Percentiles rank a stretch among this genome's conserved stretches.
Conservation (phyloP, 2,329 filamentous ascomycete species). For the Botrytis fragariae region DNA sequence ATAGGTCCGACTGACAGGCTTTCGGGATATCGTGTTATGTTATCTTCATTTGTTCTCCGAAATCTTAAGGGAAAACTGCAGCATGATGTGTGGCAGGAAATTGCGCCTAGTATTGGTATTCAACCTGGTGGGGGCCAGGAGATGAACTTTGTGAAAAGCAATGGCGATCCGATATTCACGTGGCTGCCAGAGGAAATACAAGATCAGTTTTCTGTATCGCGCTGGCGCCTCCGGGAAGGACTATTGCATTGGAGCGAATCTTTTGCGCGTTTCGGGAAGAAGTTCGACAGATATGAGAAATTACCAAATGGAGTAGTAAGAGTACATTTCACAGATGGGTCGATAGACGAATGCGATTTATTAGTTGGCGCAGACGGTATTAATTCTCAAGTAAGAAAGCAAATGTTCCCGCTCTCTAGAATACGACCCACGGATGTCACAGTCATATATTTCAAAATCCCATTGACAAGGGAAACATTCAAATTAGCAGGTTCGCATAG, state of each 20-base stretch:
- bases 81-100: constrained; percentile 27
- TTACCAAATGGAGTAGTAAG: constrained; percentile 36
- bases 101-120: constrained; percentile 28
- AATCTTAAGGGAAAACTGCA: constrained; percentile 30
- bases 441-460: constrained; percentile 37
- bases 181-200: constrained; percentile 31
- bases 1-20: constrained; percentile 26
- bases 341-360: constrained; percentile 47
- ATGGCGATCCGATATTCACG: constrained; percentile 30
- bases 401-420: constrained; percentile 30
- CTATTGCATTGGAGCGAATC: constrained; percentile 27
- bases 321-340: constrained; percentile 46
- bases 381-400: constrained; percentile 47
- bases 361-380: constrained; percentile 57
- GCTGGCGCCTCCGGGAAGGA: constrained; percentile 31
- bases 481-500: constrained; percentile 24
- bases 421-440: constrained; percentile 27
- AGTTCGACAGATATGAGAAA: constrained; percentile 34
- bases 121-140: constrained; percentile 32
- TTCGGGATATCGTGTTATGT: constrained; percentile 33
- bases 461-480: constrained; percentile 30
- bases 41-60: constrained; percentile 31
- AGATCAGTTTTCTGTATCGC: constrained; percentile 33
- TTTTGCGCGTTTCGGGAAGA: constrained; percentile 38
- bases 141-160: constrained; percentile 31